Conservation (phyloP, 352 stramenopile genomes). For the Peronospora destructor region DNA sequence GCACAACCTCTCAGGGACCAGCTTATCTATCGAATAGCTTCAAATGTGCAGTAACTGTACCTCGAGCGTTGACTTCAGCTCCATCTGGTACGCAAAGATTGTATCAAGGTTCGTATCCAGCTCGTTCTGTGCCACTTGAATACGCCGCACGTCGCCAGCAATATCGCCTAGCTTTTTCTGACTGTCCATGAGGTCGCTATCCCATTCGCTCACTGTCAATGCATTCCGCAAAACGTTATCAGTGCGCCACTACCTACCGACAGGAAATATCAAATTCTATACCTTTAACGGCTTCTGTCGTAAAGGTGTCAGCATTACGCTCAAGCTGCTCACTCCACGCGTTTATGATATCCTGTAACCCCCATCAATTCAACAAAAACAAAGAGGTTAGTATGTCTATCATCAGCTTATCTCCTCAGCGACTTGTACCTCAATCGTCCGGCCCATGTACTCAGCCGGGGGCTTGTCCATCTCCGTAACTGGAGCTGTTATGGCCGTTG, state of each 20-base stretch:
- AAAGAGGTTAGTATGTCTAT: neutral
- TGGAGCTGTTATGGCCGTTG: constrained; percentile 29
- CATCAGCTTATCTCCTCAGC: neutral
- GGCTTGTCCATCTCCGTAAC: constrained; percentile 49
- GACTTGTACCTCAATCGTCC: constrained; percentile 63
- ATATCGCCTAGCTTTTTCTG: constrained; percentile 81
- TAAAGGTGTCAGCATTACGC: constrained; percentile 80
- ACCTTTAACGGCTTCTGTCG: constrained; percentile 84
- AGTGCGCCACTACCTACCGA: neutral
- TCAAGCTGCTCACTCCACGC: constrained; percentile 86
- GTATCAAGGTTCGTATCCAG: constrained; percentile 82
- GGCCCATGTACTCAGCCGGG: constrained; percentile 78
- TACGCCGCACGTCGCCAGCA: constrained; percentile 72
- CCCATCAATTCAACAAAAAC: neutral
- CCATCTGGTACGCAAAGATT: constrained; percentile 86
- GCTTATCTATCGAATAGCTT: neutral
- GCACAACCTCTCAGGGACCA: constrained; percentile 1
- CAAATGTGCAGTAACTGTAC: constrained; percentile 21
- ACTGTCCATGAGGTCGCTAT: constrained; percentile 79
- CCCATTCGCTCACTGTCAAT: constrained; percentile 71
- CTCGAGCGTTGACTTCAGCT: constrained; percentile 84
- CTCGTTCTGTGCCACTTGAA: constrained; percentile 83
- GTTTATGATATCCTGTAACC: constrained; percentile 80
- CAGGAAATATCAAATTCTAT: neutral
- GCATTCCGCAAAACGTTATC: constrained; percentile 1